Base-by-base conservation (phyloP, 768 basidiomycete genomes). In the Amanita muscaria region DNA sequence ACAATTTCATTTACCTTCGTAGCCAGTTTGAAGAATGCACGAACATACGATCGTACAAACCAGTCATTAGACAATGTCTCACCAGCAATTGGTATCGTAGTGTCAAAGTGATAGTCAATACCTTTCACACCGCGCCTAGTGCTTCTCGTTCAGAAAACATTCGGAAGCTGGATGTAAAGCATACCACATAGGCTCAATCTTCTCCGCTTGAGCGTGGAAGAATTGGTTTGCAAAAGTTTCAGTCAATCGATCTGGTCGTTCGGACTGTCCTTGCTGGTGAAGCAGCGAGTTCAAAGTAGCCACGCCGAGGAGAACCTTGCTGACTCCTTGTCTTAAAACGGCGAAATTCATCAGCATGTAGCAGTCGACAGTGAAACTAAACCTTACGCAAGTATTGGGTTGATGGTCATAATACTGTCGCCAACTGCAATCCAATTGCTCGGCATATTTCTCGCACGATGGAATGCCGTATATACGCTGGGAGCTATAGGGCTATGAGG, bases 401-500 rank as follows among this genome's bases (percentile, higher is more conserved):
- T 15, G 5, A 35, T 19, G 7, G 7, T 35, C 34, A 35, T 35
- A 7, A 35, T 35, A 35, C n/a, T 35, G 34, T 35, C 34, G n/a
- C 34, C 34, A n/a, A 35, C 7, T n/a, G 34, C 34, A 35, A 35
- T 5, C 34, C 34, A 35, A 35, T 35, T 35, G 15, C n/a, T n/a
- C 15, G 34, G 34, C 5, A 65, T 43, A 33, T 57, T 51, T 14
- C 29, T 38, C 3, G 49, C 56, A 18, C 32, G 32, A 32, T 64
- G 57, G 40, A 64, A 65, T 11, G 44, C 51, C 22, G 63, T 42
- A 43, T 55, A 63, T 7, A 49, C 48, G 3, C 52, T 50, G 4
- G 53, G 35, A 12, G 59, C 61, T 61, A 19, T 36, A 5, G 27
- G 6, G 14, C 7, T 29, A 6, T 29, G 27, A 29, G 6, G 7